phyloP scores from a whole-genome alignment of 805 yeast genomes.

The Ogataea corticis region DNA sequence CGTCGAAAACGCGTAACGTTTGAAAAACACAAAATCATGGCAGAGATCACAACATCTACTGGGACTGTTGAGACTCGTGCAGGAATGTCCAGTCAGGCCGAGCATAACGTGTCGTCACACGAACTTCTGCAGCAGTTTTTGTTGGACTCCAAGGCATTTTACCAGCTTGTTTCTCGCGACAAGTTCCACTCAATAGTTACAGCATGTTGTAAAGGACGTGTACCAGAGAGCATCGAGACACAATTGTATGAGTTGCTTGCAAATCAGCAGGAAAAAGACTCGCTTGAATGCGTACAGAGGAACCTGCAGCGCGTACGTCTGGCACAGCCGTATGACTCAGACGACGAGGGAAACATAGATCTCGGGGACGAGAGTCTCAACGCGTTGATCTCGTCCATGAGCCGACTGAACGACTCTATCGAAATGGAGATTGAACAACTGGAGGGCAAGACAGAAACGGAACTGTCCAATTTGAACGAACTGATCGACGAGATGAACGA shows the following conservation, averaged over 20 bases:
- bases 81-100: no score
- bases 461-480: slow-evolving; percentile 24
- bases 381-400: slow-evolving; percentile 26
- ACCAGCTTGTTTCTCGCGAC: slow-evolving; percentile 23
- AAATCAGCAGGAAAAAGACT: slow-evolving; percentile 14
- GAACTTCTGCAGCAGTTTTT: slow-evolving; percentile 27
- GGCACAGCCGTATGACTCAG: slow-evolving; percentile 7
- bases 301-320: slow-evolving; percentile 17
- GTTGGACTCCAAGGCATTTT: slow-evolving; percentile 22
- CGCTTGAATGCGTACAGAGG: slow-evolving; percentile 12
- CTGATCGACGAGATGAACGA: slow-evolving; percentile 34
- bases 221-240: slow-evolving; percentile 3
- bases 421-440: slow-evolving; percentile 25
- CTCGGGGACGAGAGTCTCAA: slow-evolving; percentile 21
- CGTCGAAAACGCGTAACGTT: background rate
- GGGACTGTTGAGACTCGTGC: no score
- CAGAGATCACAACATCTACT: no score
- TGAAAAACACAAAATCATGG: no score
- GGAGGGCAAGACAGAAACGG: slow-evolving; percentile 18
- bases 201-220: slow-evolving; percentile 8
- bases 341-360: slow-evolving; percentile 5
- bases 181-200: slow-evolving; percentile 20
- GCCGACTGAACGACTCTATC: slow-evolving; percentile 29
- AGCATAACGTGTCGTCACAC: slow-evolving; percentile 16
- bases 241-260: slow-evolving; percentile 20